Percentiles rank a stretch among this genome's conserved stretches.
Evolutionary conservation across 2,329 filamentous ascomycete genomes (phyloP).

Genomic region (Aspergillus caelatus): DNA sequence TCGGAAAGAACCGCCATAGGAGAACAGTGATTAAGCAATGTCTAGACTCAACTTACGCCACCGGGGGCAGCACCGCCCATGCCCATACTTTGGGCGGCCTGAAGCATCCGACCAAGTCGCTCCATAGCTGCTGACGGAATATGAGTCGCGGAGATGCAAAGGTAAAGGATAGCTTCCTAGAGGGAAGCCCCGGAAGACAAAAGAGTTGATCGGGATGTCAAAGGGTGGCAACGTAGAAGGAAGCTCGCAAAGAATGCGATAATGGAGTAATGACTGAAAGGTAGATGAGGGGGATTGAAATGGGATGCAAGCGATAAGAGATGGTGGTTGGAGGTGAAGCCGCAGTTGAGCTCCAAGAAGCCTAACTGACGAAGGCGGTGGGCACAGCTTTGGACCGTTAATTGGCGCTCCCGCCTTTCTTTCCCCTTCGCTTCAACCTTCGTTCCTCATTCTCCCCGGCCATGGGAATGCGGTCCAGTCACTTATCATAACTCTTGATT

Average conservation of each 20-base stretch:
- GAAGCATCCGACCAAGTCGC: slow-evolving; percentile 85
- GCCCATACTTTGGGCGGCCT: slow-evolving; percentile 67
- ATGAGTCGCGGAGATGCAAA: slow-evolving; percentile 19
- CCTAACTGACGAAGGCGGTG: slow-evolving; percentile 40
- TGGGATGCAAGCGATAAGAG: slow-evolving; percentile 13
- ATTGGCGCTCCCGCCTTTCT: slow-evolving; percentile 23
- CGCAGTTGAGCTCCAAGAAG: slow-evolving; percentile 9
- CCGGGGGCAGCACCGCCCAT: slow-evolving; percentile 42
- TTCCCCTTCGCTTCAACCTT: slow-evolving; percentile 27
- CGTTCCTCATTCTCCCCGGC: slow-evolving; percentile 18
- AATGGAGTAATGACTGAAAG: not conserved
- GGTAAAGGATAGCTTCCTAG: slow-evolving; percentile 31
- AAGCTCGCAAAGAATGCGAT: not conserved
- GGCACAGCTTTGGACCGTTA: slow-evolving; percentile 18
- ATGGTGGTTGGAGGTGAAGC: slow-evolving; percentile 9
- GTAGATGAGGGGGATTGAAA: slow-evolving; percentile 2
- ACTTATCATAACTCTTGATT: slow-evolving; percentile 12
- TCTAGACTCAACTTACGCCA: slow-evolving; percentile 39
- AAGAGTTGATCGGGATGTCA: not conserved
- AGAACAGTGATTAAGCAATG: not conserved
- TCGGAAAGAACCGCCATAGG: not conserved
- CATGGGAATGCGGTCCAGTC: slow-evolving; percentile 15
- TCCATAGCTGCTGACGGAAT: slow-evolving; percentile 66
- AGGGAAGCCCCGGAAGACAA: slow-evolving; percentile 31
- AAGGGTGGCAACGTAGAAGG: not conserved